phyloP scores from a whole-genome alignment of 805 yeast genomes.

The Saccharomycopsis babjevae region DNA sequence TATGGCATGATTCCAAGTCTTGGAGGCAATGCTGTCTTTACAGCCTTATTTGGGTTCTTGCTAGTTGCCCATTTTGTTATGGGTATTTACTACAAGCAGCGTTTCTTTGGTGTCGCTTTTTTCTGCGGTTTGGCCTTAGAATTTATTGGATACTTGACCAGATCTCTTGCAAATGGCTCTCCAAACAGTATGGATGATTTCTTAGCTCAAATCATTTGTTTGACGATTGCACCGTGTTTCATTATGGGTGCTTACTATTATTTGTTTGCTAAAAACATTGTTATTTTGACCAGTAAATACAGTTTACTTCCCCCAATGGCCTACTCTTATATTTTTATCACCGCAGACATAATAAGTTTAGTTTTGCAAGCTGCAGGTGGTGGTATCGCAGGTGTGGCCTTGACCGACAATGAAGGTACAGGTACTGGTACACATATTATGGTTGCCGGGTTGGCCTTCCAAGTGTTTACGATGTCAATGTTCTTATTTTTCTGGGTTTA shows the following conservation, averaged over 20 bases:
- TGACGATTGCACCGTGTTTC: conserved; percentile 76
- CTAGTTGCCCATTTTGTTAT: conserved; percentile 32
- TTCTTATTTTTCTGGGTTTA: conserved; percentile 43
- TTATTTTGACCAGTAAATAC: conserved; percentile 46
- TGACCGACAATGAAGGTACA: conserved; percentile 3
- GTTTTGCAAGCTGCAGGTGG: conserved; percentile 72
- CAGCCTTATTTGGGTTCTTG: conserved; percentile 43
- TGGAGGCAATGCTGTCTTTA: conserved; percentile 49
- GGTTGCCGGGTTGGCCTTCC: conserved; percentile 72
- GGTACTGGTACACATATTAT: conserved; percentile 53
- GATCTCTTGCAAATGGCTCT: conserved; percentile 38
- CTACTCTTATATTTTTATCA: conserved; percentile 54
- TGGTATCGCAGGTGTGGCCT: conserved; percentile 45
- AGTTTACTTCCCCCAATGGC: conserved; percentile 32
- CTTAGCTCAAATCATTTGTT: conserved; percentile 52
- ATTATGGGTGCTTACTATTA: conserved; percentile 78
- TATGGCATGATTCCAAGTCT: conserved; percentile 8
- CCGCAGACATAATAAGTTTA: conserved; percentile 55
- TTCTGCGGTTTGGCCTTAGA: conserved; percentile 49
- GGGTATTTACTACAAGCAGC: conserved; percentile 40
- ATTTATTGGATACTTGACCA: conserved; percentile 55
- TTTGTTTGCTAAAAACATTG: conserved; percentile 54
- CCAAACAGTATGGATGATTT: conserved; percentile 31
- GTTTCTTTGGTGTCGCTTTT: conserved; percentile 58
- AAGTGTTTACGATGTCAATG: conserved; percentile 57